Evolutionary conservation across 371 early-diverging fungal species (phyloP), one percentile per base, ranked within the genome.

Genomic region (Choanephora cucurbitarum): DNA sequence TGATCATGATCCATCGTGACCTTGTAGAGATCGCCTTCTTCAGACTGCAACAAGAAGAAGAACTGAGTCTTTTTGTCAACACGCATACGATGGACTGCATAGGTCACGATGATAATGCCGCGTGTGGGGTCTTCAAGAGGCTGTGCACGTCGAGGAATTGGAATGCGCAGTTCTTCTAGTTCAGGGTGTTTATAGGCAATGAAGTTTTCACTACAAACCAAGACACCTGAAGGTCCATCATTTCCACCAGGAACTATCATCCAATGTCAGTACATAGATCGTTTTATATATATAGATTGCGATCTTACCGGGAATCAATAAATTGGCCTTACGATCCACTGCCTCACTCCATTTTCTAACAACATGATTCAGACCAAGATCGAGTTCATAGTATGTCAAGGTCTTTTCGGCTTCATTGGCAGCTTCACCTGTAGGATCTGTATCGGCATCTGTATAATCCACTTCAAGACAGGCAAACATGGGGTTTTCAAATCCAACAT

Each of bases 401-500:
- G 83, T 73, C 78, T 92, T 93, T 75, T 93, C 93, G 8, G 85
- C 76, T 37, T 84, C 83, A 51, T 81, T 69, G 48, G 84, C 79
- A 0, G 91, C 93, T 63, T 91, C 89, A 8, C 91, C 89, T 14
- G 87, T 81, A 1, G 88, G 82, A 72, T 93, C 94, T 47, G 82
- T 77, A 70, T 93, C 94, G 2, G 90, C 84, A 32, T 94, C 99
- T 10, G 83, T 66, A 69, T 94, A 94, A 71, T 91, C 91, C 1
- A 88, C 83, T 65, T 97, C 99, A 37, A 99, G 68, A 59, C 88
- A 85, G 0, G 97, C 98, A 83, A 99, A 99, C 33, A 95, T 82
- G 3, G 99, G 99, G 72, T 98, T 99, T 60, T 99, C 98, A 62
- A 91, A 99, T 0, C 97, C 98, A 34, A 99, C 98, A 73, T 99